Conservation (phyloP, 805 yeast genomes). For the Debaryomyces tyrocola region DNA sequence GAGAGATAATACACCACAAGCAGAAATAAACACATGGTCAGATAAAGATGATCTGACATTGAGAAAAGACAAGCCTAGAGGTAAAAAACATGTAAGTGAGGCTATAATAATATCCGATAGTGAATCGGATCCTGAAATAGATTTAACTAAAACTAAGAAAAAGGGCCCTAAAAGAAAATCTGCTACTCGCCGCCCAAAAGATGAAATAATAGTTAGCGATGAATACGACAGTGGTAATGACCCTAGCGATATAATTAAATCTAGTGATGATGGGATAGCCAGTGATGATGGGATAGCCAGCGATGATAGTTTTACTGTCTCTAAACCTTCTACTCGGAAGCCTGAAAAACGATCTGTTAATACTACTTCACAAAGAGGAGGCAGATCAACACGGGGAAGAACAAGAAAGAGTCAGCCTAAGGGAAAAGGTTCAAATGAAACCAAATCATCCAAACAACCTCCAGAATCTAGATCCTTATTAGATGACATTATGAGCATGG, state of each 20-base stretch:
- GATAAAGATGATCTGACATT: not conserved
- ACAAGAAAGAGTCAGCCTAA: constrained; percentile 2
- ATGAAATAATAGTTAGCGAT: no score
- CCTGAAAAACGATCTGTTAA: not conserved
- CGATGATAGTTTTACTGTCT: not conserved
- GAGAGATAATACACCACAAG: constrained; percentile 1
- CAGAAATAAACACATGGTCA: not conserved
- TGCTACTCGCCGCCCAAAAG: not conserved
- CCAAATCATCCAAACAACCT: not conserved
- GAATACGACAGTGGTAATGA: no score
- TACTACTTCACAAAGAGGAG: not conserved
- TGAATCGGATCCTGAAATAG: not conserved
- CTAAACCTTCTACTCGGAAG: not conserved
- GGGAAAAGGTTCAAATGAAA: constrained; percentile 3
- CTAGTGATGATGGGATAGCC: not conserved
- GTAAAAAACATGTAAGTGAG: not conserved
- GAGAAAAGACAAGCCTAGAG: not conserved
- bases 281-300: no score
- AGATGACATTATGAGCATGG: constrained; percentile 14
- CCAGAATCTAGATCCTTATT: constrained; percentile 6
- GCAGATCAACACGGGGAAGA: not conserved
- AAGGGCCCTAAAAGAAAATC: not conserved
- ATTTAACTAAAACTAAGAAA: not conserved
- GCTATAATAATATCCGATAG: not conserved
- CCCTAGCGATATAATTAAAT: no score